Base-by-base conservation (phyloP, 2,329 filamentous ascomycete genomes). In the Raffaelea deltoideospora region DNA sequence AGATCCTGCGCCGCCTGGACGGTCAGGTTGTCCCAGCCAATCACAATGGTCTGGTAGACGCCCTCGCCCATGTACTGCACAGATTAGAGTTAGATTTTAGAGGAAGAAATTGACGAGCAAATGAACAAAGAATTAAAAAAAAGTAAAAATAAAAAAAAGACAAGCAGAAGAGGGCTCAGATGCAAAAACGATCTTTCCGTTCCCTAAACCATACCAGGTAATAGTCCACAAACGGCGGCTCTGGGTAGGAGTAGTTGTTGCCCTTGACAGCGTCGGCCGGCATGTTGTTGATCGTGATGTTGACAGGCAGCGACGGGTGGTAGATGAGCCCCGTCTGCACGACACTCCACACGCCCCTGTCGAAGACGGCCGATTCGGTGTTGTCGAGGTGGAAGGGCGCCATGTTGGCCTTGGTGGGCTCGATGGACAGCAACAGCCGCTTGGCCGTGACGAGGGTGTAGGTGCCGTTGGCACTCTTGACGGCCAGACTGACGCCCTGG, bases 341-440 rank as follows among this genome's bases (percentile, higher is more conserved):
- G 17, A 47, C 45, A 4, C 47, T 52, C 47, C 51, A 54, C 3
- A 45, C 41, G 39, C 57, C 53, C 37, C 52, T 51, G 29, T 26
- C 18, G 34, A 62, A 57, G 20, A 59, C 40, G 2, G 29, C 22
- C 0, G 32, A 21, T 39, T 63, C 58, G 3, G 38, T 33, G 0
- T 34, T 24, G 40, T 59, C 54, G 3, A 57, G 48, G 36, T 51
- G 48, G 27, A 60, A 53, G 3, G 49, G 48, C 3, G 40, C 41
- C 31, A 57, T 37, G 34, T 57, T 55, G 13, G 39, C 36, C 0
- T 48, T 32, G 3, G 47, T 55, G 0, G 59, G 59, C 19, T 54
- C 52, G 31, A 59, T 49, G 19, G 58, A 47, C 32, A 60, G 41
- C 15, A 61, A 47, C 1, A 60, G 48, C 27, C 49, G 49, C 37